Evolutionary conservation across 2,329 filamentous ascomycete genomes (phyloP), one percentile per base, ranked within the genome.

Genomic region (Calonectria fujianensis): DNA sequence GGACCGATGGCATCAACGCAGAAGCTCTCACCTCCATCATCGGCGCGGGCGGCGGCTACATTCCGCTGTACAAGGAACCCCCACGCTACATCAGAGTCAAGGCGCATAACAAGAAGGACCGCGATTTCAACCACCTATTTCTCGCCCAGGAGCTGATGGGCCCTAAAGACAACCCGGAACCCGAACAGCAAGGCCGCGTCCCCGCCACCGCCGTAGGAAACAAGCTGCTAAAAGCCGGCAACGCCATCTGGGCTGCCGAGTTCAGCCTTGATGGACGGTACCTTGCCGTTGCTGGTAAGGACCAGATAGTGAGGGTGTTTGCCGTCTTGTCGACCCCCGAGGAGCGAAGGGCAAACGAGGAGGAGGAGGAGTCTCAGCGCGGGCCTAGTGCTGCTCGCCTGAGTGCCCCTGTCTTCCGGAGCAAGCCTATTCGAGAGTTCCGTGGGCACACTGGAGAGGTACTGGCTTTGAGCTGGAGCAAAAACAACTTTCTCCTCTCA

Each of bases 401-500:
- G 61, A 97, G 94, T 79, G 96, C 97, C 1, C 96, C 96, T 2
- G 96, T 99, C 0, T 98, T 99, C 82, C 92, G 93, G 76, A 91
- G 91, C 65, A 94, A 94, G 80, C 95, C 96, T 0, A 84, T 95
- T 13, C 91, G 93, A 70, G 94, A 98, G 82, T 98, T 97, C 77
- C 87, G 90, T 69, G 96, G 96, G 6, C 97, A 99, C 82, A 93
- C 92, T 0, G 93, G 94, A 20, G 96, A 97, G 79, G 92, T 99
- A 8, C 87, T 99, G 77, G 96, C 98, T 82, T 85, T 99, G 74
- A 98, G 95, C 83, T 99, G 97, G 97, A 98, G 96, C 87, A 99
- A 98, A 89, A 99, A 99, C 85, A 98, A 98, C 84, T 99, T 99
- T 80, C 85, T 99, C 35, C 89, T 99, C 20, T 98, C 96, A 4